phyloP scores from a whole-genome alignment of 225 moss, liverwort and hornwort species.

The Marchantia paleacea region DNA sequence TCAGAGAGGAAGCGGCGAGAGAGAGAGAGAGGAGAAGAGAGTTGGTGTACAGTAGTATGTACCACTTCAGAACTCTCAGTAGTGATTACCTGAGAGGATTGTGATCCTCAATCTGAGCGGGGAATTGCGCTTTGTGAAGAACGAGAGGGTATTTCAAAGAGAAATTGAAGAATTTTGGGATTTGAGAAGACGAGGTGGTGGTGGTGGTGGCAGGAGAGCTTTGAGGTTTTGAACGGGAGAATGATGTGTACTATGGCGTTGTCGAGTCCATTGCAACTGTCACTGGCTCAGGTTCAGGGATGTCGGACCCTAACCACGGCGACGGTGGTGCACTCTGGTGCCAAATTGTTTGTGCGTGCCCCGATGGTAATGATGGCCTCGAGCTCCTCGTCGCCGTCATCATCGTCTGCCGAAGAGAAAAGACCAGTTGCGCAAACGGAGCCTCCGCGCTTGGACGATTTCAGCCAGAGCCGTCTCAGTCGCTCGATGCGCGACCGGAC shows the following conservation, averaged over 20 bases:
- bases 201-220: not conserved
- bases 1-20: not conserved
- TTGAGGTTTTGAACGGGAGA: not conserved
- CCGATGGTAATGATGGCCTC: not conserved
- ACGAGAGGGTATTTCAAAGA: not conserved
- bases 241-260: constrained; percentile 5
- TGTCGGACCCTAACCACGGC: not conserved
- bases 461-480: constrained; percentile 47
- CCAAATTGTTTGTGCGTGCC: constrained; percentile 15
- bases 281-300: not conserved
- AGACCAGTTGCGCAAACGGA: constrained; percentile 22
- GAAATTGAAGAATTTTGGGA: not conserved
- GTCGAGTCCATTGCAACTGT: not conserved
- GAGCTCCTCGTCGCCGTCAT: constrained; percentile 4
- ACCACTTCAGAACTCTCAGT: not conserved
- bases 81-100: not conserved
- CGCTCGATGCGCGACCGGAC: constrained; percentile 38
- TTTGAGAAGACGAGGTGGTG: not conserved
- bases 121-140: not conserved
- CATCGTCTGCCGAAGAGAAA: constrained; percentile 18
- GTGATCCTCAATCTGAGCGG: not conserved
- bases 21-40: not conserved
- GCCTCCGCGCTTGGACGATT: constrained; percentile 44
- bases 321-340: constrained; percentile 5
- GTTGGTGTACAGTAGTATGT: too few relatives aligned